Percentiles rank a stretch among this genome's conserved stretches.
phyloP scores from a whole-genome alignment of 169 alveolate genomes.

The Plasmodium sp. region DNA sequence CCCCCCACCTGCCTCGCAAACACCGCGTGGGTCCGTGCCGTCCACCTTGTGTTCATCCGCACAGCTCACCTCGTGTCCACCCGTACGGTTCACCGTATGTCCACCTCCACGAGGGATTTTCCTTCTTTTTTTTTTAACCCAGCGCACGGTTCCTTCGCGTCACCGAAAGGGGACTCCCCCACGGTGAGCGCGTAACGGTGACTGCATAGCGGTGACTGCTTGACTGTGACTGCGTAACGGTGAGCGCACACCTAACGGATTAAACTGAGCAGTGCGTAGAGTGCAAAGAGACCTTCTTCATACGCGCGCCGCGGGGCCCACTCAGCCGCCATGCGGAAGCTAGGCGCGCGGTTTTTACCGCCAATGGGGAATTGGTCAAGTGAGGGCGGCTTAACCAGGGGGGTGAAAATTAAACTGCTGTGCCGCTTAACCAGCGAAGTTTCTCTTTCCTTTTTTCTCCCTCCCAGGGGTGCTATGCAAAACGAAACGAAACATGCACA shows the following conservation, averaged over 20 bases:
- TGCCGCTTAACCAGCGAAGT: neutral
- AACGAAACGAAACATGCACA: neutral
- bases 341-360: neutral
- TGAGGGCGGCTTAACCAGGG: neutral
- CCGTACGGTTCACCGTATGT: neutral
- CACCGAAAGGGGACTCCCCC: neutral
- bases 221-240: no score
- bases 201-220: no score
- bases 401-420: no score
- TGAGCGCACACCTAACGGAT: neutral
- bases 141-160: neutral
- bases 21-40: neutral
- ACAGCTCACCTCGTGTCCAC: neutral
- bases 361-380: neutral
- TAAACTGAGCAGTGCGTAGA: neutral
- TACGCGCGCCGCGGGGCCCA: neutral
- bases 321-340: neutral
- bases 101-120: neutral
- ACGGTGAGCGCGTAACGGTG: neutral
- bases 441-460: neutral
- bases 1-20: neutral
- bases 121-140: neutral
- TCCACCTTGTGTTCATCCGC: neutral
- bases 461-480: neutral
- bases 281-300: neutral